Percentiles rank a stretch among this genome's conserved stretches.
Conservation (phyloP, 495 filamentous ascomycete species). For the Schizothecium vesticola region DNA sequence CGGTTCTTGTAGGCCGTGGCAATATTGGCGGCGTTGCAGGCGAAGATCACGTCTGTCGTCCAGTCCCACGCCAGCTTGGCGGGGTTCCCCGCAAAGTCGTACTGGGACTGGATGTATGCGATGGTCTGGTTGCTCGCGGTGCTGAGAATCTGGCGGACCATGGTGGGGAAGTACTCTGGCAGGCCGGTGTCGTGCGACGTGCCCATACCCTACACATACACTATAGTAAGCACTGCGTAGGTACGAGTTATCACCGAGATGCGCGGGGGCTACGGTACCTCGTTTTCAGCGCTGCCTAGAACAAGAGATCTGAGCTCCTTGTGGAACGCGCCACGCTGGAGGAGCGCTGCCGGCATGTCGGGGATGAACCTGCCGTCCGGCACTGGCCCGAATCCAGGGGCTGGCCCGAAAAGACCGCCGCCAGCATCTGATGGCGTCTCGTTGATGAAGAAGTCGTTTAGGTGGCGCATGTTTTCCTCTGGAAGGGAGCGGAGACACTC, state of each 20-base stretch:
- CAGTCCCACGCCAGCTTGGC: constrained; percentile 11
- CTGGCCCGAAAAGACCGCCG: constrained; percentile 5
- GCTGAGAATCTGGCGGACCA: constrained; percentile 3
- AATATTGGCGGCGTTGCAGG: constrained; percentile 3
- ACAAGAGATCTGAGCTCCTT: constrained; percentile 1
- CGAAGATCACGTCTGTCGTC: constrained; percentile 11
- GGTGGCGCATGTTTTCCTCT: background rate
- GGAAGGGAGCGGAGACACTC: background rate
- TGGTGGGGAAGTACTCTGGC: background rate
- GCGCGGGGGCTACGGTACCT: no score
- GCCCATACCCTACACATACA: background rate
- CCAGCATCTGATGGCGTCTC: background rate
- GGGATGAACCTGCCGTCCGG: constrained; percentile 5
- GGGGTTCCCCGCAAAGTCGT: background rate
- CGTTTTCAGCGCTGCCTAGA: background rate
- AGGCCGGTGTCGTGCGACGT: background rate
- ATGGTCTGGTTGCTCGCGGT: background rate
- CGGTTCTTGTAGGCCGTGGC: background rate
- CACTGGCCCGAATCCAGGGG: constrained; percentile 1
- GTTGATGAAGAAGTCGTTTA: constrained; percentile 10
- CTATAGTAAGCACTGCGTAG: no score
- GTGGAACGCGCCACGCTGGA: constrained; percentile 1
- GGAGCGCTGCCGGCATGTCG: background rate
- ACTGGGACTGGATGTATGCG: background rate
- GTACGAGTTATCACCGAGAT: no score